Evolutionary conservation across 2,329 filamentous ascomycete genomes (phyloP), one percentile per base, ranked within the genome.

Genomic region (Neopestalotiopsis sp.): DNA sequence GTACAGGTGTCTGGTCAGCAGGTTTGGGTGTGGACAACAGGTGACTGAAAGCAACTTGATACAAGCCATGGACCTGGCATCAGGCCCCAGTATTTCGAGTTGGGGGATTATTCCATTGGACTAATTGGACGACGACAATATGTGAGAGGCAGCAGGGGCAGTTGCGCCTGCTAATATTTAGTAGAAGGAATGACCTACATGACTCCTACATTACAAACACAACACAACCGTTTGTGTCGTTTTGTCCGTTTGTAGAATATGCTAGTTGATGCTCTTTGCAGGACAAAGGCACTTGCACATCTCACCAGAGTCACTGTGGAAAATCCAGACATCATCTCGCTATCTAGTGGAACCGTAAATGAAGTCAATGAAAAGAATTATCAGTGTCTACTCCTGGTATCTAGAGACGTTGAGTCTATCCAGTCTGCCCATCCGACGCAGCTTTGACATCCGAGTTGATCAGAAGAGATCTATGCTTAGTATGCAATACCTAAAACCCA

Each of bases 371-470:
- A 53, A 40, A 20, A 62, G 12, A 12, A 63, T 5, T 20, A 42
- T 65, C 69, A 12, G 45, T 67, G 10, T 66, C 68, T 67, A 61
- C 53, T 61, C 68, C 64, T 64, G 61, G 61, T 59, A 67, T 64
- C 63, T 65, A 71, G 68, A 72, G 76, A 79, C 72, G 79, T 80
- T 80, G 78, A 81, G 78, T 74, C 75, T 72, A 59, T 70, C 67
- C 58, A 70, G 70, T 69, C 69, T 71, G 58, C 66, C 63, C 49
- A 24, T 61, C 66, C 65, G 49, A 49, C 14, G n/a, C 61, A 63
- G 34, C 45, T 42, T 56, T 30, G 10, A 56, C 20, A 40, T 59
- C 45, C 53, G 58, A 62, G 67, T 68, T 68, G 62, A 68, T 75
- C 68, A 69, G 28, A 62, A 56, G 32, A 40, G 42, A 62, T 67